Base-by-base conservation (phyloP, 805 yeast species). In the Alloascoidea africana region DNA sequence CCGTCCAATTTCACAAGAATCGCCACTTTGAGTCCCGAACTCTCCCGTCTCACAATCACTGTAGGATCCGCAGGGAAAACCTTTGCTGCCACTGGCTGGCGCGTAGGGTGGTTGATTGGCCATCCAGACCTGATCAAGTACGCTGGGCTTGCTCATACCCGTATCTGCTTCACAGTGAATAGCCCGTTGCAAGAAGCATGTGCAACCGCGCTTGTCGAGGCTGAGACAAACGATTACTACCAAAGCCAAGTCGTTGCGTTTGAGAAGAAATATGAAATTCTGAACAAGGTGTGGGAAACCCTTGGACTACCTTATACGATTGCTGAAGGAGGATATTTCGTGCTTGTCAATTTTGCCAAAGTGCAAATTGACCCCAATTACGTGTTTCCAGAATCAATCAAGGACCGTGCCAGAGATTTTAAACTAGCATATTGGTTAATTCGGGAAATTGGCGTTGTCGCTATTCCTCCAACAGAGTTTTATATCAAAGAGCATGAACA, bases 81-180 rank as follows among this genome's bases (percentile, higher is more conserved):
- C 0, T 91, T 91, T 62, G 94, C 96, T n/a, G 95, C 95, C 34
- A 91, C 98, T 8, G 98, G 98, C 38, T 91, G 97, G 96, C 77
- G 98, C 65, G 72, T 91, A 38, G 98, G 98, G 39, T 91, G 94
- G 93, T 68, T 89, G 30, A 76, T 87, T 43, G 97, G 96, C 4
- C 78, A 82, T 38, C 66, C 81, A n/a, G 82, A 80, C 18, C 63
- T 87, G 45, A 65, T 91, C 49, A 75, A 79, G 46, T 84, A 82
- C 52, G 94, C 77, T 3, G 68, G 85, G 4, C 70, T 81, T 17
- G 97, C 97, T 0, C 96, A 91, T 58, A 85, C 96, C 1, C 72
- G 98, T 58, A 89, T 91, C 48, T 85, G 95, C 52, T 91, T 91
- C 58, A 66, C 89, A 5, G 72, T 86, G 1, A 95, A 95, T 34